Evolutionary conservation across 129 eudicot genomes (phyloP).

Genomic region (Flaveria ramosissima): DNA sequence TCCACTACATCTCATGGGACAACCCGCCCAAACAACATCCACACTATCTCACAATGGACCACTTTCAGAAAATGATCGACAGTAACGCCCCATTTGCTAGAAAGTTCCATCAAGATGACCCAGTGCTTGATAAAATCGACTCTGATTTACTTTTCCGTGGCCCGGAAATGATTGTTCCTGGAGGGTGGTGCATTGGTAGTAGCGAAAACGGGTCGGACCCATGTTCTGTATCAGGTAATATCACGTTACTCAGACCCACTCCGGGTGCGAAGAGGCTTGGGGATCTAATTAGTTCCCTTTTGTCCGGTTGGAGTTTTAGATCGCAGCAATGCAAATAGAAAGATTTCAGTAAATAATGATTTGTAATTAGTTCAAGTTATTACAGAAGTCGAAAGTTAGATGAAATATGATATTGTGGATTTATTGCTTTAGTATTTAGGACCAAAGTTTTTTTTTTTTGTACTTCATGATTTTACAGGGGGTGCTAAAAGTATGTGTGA

Average conservation of each 20-base stretch:
- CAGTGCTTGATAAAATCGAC: constrained; percentile 64
- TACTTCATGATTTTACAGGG: too few species aligned
- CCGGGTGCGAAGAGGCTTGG: constrained; percentile 55
- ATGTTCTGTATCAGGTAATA: constrained; percentile 48
- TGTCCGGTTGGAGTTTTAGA: constrained; percentile 41
- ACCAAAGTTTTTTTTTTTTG: not conserved
- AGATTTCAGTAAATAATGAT: constrained; percentile 24
- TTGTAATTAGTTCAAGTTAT: constrained; percentile 30
- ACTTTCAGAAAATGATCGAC: constrained; percentile 53
- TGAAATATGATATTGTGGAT: constrained; percentile 17
- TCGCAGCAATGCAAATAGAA: constrained; percentile 48
- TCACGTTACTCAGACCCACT: constrained; percentile 45
- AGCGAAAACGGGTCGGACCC: constrained; percentile 66
- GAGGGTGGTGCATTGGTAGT: constrained; percentile 66
- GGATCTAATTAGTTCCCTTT: constrained; percentile 37
- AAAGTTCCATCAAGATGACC: constrained; percentile 57
- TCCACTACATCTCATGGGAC: constrained; percentile 82
- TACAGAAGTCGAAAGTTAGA: constrained; percentile 12
- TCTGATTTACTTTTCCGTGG: constrained; percentile 57
- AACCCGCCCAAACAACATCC: constrained; percentile 82
- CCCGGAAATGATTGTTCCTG: constrained; percentile 55
- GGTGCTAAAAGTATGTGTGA: too few species aligned
- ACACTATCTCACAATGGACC: constrained; percentile 44
- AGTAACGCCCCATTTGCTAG: constrained; percentile 77
- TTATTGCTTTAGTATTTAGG: constrained; percentile 27